Evolutionary conservation across 306 rosid genomes (phyloP).

Genomic region (Cyclanthera cordifolia): DNA sequence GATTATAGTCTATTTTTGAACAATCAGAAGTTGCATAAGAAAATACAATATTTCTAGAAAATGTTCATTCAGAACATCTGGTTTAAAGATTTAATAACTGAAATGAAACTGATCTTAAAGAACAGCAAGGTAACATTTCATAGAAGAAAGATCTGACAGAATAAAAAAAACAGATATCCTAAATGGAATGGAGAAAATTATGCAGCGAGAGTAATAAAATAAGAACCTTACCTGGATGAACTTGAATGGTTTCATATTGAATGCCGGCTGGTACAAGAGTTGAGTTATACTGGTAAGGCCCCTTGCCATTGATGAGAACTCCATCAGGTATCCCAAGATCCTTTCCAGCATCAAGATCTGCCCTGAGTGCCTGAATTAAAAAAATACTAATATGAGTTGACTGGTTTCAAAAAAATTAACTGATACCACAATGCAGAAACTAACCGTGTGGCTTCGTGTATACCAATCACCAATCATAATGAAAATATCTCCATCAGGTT

Average conservation of each 20-base stretch:
- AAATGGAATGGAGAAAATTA: neutral
- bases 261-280: conserved; percentile 67
- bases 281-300: conserved; percentile 68
- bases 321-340: conserved; percentile 81
- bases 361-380: conserved; percentile 40
- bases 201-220: neutral
- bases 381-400: neutral
- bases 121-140: neutral
- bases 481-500: conserved; percentile 62
- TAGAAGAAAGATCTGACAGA: neutral
- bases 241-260: conserved; percentile 37
- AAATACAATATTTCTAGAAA: neutral
- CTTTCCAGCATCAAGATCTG: conserved; percentile 51
- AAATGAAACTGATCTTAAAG: neutral
- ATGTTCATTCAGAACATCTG: neutral
- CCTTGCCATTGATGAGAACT: conserved; percentile 90
- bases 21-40: neutral
- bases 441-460: conserved; percentile 47
- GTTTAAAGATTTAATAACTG: neutral
- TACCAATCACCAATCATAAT: conserved; percentile 84
- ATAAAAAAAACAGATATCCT: neutral
- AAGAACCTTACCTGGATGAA: conserved; percentile 52
- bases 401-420: neutral
- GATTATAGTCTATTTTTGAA: neutral
- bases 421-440: conserved; percentile 14